Conservation (phyloP, 169 alveolate species). For the Babesia ovis region DNA sequence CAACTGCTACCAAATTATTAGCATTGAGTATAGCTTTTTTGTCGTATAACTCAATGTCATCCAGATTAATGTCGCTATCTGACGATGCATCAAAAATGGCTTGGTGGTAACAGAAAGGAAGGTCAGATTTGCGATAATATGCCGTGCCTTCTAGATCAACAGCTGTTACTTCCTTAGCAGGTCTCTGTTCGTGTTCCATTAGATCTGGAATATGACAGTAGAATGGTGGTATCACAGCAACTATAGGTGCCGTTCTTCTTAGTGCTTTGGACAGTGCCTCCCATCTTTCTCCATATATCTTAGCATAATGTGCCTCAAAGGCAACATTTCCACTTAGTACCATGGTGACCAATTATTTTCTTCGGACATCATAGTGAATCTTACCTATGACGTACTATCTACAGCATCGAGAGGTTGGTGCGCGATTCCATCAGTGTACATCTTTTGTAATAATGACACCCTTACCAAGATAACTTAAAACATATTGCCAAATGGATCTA, state of each 20-base stretch:
- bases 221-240: conserved; percentile 58
- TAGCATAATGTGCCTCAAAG: conserved; percentile 47
- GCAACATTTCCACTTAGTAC: background rate
- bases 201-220: conserved; percentile 34
- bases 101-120: conserved; percentile 25
- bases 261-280: conserved; percentile 28
- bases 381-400: too few species aligned
- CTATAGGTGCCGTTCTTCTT: background rate
- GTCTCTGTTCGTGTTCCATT: conserved; percentile 3
- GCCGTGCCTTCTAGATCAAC: conserved; percentile 16
- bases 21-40: conserved; percentile 24
- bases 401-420: too few species aligned
- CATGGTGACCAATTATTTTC: background rate
- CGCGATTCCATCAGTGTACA: too few species aligned
- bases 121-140: conserved; percentile 17
- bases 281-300: conserved; percentile 47
- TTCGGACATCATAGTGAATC: too few species aligned
- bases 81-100: background rate
- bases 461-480: too few species aligned
- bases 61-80: background rate
- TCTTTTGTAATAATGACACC: too few species aligned
- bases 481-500: too few species aligned
- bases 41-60: conserved; percentile 2
- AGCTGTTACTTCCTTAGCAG: background rate
- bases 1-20: conserved; percentile 8